phyloP scores from a whole-genome alignment of 31 red algal species.

The Asparagopsis taxiformis region DNA sequence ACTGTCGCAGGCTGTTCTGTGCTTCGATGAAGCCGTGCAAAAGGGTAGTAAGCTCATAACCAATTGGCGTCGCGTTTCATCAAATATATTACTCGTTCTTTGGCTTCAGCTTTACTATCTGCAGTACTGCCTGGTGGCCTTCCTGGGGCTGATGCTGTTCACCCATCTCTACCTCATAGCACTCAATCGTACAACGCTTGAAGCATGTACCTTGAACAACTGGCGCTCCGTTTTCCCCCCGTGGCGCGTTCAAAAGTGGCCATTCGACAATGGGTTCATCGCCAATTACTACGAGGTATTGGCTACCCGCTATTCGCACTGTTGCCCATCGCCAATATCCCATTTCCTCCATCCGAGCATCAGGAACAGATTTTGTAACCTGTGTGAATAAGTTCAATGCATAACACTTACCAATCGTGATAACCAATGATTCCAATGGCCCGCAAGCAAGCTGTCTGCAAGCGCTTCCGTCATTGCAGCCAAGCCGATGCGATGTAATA shows the following conservation, averaged over 20 bases:
- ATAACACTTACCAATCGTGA: no score
- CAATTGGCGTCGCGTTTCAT: background rate
- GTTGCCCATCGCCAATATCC: background rate
- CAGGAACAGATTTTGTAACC: background rate
- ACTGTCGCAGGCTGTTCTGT: background rate
- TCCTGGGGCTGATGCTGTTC: background rate
- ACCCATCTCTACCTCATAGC: slow-evolving; percentile 13
- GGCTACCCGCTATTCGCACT: background rate
- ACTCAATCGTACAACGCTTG: slow-evolving; percentile 1
- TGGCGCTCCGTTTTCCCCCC: background rate
- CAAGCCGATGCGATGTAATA: background rate
- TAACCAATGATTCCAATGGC: background rate
- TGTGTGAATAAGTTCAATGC: background rate
- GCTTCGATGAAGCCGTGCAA: slow-evolving; percentile 3
- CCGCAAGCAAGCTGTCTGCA: background rate
- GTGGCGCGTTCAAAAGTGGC: background rate
- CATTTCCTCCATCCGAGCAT: background rate
- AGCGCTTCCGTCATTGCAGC: background rate
- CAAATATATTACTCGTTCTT: background rate
- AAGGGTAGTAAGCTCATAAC: background rate
- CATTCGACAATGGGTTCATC: background rate
- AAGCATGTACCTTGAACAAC: background rate
- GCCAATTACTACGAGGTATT: slow-evolving; percentile 12
- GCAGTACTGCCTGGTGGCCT: background rate
- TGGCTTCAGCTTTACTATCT: slow-evolving; percentile 27